Conservation (phyloP, 768 basidiomycete genomes). For the Boletus sensibilis region DNA sequence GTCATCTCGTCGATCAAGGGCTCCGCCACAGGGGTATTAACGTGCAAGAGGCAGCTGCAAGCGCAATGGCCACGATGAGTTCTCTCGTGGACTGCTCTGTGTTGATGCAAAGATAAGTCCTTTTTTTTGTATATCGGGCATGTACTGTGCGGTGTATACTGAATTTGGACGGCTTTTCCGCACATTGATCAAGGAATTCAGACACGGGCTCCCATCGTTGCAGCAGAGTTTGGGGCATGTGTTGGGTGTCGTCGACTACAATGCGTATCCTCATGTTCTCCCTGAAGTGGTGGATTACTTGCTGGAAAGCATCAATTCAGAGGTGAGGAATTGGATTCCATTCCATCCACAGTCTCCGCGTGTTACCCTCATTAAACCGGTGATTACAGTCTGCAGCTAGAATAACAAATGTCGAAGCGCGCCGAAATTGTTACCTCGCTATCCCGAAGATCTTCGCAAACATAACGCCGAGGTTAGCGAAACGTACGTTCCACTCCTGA, state of each 20-base stretch:
- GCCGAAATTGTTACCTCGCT: constrained; percentile 52
- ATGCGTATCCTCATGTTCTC: constrained; percentile 51
- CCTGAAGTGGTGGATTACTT: constrained; percentile 56
- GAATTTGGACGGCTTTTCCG: constrained; percentile 15
- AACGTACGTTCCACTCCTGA: constrained; percentile 41
- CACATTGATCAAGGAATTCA: constrained; percentile 68
- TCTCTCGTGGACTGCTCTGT: constrained; percentile 60
- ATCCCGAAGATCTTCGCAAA: constrained; percentile 48
- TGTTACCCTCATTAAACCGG: constrained; percentile 19
- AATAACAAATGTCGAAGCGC: constrained; percentile 53
- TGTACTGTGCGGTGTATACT: constrained; percentile 15
- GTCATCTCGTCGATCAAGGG: constrained; percentile 63
- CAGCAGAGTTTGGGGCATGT: constrained; percentile 75
- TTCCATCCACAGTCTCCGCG: constrained; percentile 21
- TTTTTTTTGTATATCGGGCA: constrained; percentile 6
- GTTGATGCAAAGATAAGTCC: constrained; percentile 72
- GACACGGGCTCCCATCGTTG: constrained; percentile 45
- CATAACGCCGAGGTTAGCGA: constrained; percentile 41
- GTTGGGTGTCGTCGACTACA: constrained; percentile 69
- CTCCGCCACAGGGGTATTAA: constrained; percentile 60
- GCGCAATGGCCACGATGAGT: constrained; percentile 69
- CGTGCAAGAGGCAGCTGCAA: constrained; percentile 78
- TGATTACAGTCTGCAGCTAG: constrained; percentile 33
- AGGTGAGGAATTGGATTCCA: constrained; percentile 40
- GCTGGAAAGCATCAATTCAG: constrained; percentile 54